These are phyloP conservation scores for Fraxinus excelsior DNA, from an alignment of 257 asterid species.

Conservation along the genomic window DNA sequence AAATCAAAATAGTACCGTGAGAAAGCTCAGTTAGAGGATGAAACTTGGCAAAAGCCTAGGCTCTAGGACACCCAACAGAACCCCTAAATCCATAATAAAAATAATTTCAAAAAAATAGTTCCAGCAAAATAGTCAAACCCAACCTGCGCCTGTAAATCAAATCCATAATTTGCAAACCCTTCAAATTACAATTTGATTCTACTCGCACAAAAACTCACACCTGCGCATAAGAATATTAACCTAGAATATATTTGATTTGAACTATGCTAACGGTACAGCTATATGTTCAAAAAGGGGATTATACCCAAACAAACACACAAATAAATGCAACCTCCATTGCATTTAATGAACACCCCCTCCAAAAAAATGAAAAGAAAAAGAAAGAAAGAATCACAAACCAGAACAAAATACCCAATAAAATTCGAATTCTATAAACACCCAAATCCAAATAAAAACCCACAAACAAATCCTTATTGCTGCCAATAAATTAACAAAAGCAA, in stretches of 20 bases:
- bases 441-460: slow-evolving; percentile 9
- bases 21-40: too few species aligned
- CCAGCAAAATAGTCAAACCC: slow-evolving; percentile 32
- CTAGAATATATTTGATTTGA: neutral
- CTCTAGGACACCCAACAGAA: slow-evolving; percentile 14
- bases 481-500: neutral
- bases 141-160: slow-evolving; percentile 27
- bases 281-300: neutral
- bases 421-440: neutral
- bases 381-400: neutral
- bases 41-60: slow-evolving; percentile 2
- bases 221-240: neutral
- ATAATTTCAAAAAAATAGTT: neutral
- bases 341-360: slow-evolving; percentile 32
- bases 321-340: slow-evolving; percentile 18
- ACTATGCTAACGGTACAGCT: neutral
- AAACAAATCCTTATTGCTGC: neutral
- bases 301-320: neutral
- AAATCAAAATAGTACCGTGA: neutral
- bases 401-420: slow-evolving; percentile 9
- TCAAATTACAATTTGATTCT: slow-evolving; percentile 18
- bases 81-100: slow-evolving; percentile 21
- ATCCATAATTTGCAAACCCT: slow-evolving; percentile 30
- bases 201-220: slow-evolving; percentile 28
- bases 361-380: neutral